Evolutionary conservation across 1,284 basidiomycete species (phyloP), one percentile per base, ranked within the genome.

Genomic region (Ustanciosporium gigantosporum): DNA sequence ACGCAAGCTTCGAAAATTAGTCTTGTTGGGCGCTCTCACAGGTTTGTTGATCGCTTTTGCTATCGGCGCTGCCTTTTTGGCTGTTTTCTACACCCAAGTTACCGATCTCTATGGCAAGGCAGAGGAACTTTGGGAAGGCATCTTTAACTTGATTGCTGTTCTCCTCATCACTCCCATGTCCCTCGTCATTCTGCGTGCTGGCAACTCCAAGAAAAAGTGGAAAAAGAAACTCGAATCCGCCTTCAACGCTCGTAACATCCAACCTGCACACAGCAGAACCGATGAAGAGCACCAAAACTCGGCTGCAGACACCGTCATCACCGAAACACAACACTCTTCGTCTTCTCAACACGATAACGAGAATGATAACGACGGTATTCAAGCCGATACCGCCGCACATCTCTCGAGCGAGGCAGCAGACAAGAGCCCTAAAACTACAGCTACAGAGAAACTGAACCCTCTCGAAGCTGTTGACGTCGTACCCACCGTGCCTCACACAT

Each of bases 51-150:
- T 75, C 27, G 68, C 74, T 9, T 68, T 68, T 35, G 36, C 41
- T 38, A 75, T 76, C 19, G 74, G 74, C 16, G 70, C 73, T 17
- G 68, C 66, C 9, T 76, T 75, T 48, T 51, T 76, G 5, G 73
- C 70, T 24, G 57, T 76, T 23, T 76, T 76, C 50, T 76, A 76
- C 53, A 73, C 73, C 47, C 81, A 82, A 44, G 75, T 83, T 29
- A 79, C 76, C 44, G 81, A 84, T 61, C 75, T 84, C 2, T 84
- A 82, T 80, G 79, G 78, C 29, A 67, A 77, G 49, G 69, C 78
- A 0, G 74, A 76, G 32, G 74, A 76, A 44, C 70, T 74, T 2
- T 76, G 74, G 74, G 74, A 76, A 41, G 72, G 73, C 19, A 73
- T 74, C 45, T 73, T 76, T 45, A 70, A 68, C 51, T 65, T 76